Conservation (phyloP, 176 grass and related monocot species). For the Oryza glaberrima region DNA sequence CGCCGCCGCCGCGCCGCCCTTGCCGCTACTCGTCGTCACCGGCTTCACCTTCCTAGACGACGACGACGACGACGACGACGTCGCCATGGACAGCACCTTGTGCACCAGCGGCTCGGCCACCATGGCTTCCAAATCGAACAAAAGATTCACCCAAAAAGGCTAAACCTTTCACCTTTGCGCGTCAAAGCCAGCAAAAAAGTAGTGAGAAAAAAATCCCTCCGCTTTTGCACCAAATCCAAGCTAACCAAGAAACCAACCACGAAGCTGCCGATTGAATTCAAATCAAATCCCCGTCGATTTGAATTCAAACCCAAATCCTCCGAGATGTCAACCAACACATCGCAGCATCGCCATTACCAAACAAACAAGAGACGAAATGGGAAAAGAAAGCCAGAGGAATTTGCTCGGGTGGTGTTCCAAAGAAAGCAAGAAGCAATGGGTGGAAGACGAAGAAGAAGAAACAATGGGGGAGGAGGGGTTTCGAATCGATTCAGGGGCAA, state of each 20-base stretch:
- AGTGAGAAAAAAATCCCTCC: not conserved
- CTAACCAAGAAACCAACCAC: not conserved
- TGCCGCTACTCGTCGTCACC: not conserved
- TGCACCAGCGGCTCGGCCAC: slow-evolving; percentile 74
- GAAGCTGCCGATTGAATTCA: slow-evolving; percentile 4
- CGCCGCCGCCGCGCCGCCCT: not conserved
- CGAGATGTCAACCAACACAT: slow-evolving; percentile 44
- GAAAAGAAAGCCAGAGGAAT: slow-evolving; percentile 7
- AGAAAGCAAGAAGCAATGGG: not conserved
- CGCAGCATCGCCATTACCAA: not conserved
- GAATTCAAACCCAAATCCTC: not conserved
- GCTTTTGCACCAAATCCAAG: not conserved
- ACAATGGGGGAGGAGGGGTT: not conserved
- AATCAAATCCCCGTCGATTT: not conserved
- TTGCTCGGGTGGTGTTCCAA: not conserved
- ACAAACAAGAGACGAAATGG: not conserved
- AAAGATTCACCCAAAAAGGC: not conserved
- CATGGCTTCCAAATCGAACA: slow-evolving; percentile 30
- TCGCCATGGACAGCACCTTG: slow-evolving; percentile 72
- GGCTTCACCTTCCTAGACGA: slow-evolving; percentile 61
- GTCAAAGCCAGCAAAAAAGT: not conserved
- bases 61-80: slow-evolving; percentile 49
- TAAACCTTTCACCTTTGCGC: not conserved
- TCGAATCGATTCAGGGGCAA: not conserved
- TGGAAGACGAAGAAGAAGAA: not conserved